Conservation (phyloP, 805 yeast genomes). For the Saturnispora hagleri region DNA sequence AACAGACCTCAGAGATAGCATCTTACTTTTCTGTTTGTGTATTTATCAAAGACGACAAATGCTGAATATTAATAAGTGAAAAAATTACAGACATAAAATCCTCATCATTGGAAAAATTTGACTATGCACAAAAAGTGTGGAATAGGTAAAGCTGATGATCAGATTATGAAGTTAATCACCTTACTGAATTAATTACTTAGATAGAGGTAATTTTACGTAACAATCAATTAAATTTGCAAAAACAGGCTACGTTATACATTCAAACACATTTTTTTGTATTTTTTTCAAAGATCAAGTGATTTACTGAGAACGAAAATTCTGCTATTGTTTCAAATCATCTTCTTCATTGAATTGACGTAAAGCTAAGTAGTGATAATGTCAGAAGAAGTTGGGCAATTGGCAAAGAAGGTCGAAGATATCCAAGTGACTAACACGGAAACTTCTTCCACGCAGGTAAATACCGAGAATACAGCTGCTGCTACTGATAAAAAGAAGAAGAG, state of each 20-base stretch:
- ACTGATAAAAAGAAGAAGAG: conserved; percentile 20
- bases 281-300: neutral
- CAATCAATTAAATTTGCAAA: neutral
- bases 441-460: neutral
- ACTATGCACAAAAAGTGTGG: neutral
- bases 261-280: neutral
- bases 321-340: neutral
- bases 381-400: neutral
- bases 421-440: neutral
- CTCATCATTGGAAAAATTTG: neutral
- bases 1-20: conserved; percentile 2
- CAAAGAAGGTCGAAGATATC: neutral
- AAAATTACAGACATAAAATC: neutral
- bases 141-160: neutral
- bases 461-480: neutral
- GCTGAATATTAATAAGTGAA: neutral
- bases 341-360: neutral
- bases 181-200: too few species aligned
- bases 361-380: neutral
- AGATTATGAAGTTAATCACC: too few species aligned
- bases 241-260: neutral
- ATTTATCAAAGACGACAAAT: neutral
- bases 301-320: neutral
- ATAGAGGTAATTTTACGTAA: too few species aligned
- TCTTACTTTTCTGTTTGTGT: neutral